phyloP scores from a whole-genome alignment of 2,329 filamentous ascomycete species.

The Fusarium coffeatum region DNA sequence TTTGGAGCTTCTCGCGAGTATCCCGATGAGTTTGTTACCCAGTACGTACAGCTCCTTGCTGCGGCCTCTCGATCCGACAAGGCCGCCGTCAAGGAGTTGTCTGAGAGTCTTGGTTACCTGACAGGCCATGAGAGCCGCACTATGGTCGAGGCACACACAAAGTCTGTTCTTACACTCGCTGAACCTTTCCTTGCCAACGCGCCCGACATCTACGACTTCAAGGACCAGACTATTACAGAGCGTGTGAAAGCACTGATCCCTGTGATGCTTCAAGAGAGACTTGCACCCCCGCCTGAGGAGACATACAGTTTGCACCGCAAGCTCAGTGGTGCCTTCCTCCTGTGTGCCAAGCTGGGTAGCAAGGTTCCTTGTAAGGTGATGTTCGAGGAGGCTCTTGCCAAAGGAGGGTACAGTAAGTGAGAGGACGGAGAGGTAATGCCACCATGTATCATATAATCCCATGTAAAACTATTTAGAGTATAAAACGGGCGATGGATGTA shows the following conservation, averaged over 20 bases:
- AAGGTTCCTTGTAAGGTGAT: slow-evolving; percentile 82
- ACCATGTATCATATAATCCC: slow-evolving; percentile 27
- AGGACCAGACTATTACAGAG: slow-evolving; percentile 95
- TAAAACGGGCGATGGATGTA: slow-evolving; percentile 14
- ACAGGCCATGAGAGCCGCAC: slow-evolving; percentile 86
- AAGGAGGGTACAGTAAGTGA: slow-evolving; percentile 49
- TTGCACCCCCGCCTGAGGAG: slow-evolving; percentile 94
- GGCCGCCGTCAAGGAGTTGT: slow-evolving; percentile 71
- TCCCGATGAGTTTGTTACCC: slow-evolving; percentile 79
- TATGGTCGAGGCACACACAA: slow-evolving; percentile 93
- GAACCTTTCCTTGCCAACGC: slow-evolving; percentile 86
- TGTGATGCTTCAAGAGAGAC: slow-evolving; percentile 88
- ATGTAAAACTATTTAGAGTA: slow-evolving; percentile 37
- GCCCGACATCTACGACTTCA: slow-evolving; percentile 90
- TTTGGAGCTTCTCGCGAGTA: slow-evolving; percentile 94
- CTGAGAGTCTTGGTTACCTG: slow-evolving; percentile 85
- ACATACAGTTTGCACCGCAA: slow-evolving; percentile 97
- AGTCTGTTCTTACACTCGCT: slow-evolving; percentile 87
- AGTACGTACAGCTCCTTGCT: slow-evolving; percentile 82
- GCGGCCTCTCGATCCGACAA: slow-evolving; percentile 81
- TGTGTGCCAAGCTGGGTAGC: slow-evolving; percentile 89
- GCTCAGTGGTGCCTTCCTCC: slow-evolving; percentile 90
- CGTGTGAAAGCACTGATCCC: slow-evolving; percentile 89
- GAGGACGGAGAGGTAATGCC: not conserved
- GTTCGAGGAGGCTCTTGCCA: slow-evolving; percentile 71